Evolutionary conservation across 257 asterid genomes (phyloP), one percentile per base, ranked within the genome.

Genomic region (Buddleja alternifolia): DNA sequence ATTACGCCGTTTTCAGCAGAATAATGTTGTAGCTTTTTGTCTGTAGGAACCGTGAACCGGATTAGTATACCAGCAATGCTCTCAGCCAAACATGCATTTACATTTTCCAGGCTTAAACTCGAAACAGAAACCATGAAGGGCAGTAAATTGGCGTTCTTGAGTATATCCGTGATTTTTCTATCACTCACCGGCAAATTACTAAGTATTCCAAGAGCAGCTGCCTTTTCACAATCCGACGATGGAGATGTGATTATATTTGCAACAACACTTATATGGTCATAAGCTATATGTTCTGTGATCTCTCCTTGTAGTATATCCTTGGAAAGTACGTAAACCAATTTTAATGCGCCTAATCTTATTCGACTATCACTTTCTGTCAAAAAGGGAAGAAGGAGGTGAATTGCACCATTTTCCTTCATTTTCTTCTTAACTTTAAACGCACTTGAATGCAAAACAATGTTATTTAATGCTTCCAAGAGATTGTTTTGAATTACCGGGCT

Each of bases 401-500:
- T 60, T 7, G 93, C 95, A 0, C 95, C 93, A 10, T 78, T 80
- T 14, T 90, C 89, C 77, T 78, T 86, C 97, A 93, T 86, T 75
- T 72, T 90, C 63, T 53, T 79, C 57, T 95, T 70, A 25, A 90
- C 84, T 66, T 74, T 82, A 11, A 74, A 65, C 8, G 88, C 93
- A 63, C 77, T 76, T 3, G 85, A 5, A 44, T 84, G 92, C 9
- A 86, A 73, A 37, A 90, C 78, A 3, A 93, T 86, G 84, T 77
- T 75, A 67, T 83, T 90, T 58, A 93, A 69, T 46, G 96, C 96
- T 68, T 83, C 86, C 73, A 93, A 54, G 56, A 90, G 87, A 75
- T 88, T 86, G 77, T 70, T 78, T 71, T 90, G 98, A 51, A 88
- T 85, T 32, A 77, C 73, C 1, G 97, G 96, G 79, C 93, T 86